phyloP scores from a whole-genome alignment of 164 flowering plant genomes.

The Chloranthus sessilifolius region DNA sequence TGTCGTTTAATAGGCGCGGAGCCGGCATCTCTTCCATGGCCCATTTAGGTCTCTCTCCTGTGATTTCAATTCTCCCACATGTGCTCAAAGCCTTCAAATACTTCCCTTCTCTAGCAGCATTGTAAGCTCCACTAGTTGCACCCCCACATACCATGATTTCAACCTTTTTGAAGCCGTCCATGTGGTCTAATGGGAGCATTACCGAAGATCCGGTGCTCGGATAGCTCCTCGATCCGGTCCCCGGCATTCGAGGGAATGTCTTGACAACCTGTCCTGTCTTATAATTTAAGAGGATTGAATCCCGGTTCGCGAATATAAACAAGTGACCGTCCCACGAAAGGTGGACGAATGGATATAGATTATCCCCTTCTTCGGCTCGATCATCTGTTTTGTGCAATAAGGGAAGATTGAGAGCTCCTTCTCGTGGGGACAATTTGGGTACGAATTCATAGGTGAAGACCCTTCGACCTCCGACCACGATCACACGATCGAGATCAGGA shows the following conservation, averaged over 20 bases:
- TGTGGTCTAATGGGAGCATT: constrained; percentile 56
- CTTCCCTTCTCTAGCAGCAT: constrained; percentile 29
- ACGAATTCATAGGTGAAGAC: constrained; percentile 52
- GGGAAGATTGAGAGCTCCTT: constrained; percentile 37
- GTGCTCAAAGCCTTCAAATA: constrained; percentile 32
- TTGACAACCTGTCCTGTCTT: constrained; percentile 33
- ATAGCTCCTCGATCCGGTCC: constrained; percentile 51
- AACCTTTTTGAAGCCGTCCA: constrained; percentile 30
- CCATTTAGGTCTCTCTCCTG: constrained; percentile 45
- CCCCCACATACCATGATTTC: constrained; percentile 86
- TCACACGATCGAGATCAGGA: constrained; percentile 41
- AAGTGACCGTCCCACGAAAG: constrained; percentile 66
- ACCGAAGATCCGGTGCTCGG: constrained; percentile 74
- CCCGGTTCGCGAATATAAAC: constrained; percentile 65
- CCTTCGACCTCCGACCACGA: constrained; percentile 58
- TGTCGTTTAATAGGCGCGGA: constrained; percentile 50
- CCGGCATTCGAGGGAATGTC: constrained; percentile 57
- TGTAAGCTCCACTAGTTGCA: constrained; percentile 34
- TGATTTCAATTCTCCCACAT: constrained; percentile 68
- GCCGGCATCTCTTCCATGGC: constrained; percentile 65
- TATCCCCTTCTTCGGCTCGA: constrained; percentile 27
- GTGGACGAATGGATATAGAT: constrained; percentile 67
- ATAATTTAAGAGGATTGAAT: constrained; percentile 57
- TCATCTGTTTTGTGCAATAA: constrained; percentile 41
- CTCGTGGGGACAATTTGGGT: constrained; percentile 27